Conservation (phyloP, 2,329 filamentous ascomycete species). For the Teratosphaeria viscida region DNA sequence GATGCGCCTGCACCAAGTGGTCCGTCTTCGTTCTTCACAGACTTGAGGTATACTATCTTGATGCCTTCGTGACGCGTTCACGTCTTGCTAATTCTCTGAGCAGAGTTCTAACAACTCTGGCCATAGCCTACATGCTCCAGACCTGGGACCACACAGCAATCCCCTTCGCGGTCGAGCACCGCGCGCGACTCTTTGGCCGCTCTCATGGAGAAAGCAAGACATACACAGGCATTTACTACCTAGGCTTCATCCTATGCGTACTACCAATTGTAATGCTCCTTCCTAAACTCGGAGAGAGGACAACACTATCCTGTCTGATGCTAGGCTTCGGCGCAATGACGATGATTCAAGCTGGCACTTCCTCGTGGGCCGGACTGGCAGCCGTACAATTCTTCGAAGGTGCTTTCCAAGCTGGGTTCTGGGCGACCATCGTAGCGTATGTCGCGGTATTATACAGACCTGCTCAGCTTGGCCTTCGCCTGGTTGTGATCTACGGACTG, state of each 20-base stretch:
- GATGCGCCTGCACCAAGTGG: not conserved
- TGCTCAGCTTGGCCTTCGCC: not conserved
- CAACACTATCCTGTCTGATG: not conserved
- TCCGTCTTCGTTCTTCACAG: not conserved
- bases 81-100: not conserved
- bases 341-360: not conserved
- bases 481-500: not conserved
- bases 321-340: not conserved
- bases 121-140: not conserved
- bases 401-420: not conserved
- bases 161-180: not conserved
- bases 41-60: not conserved
- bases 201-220: not conserved
- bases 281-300: not conserved
- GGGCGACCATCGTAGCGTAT: not conserved
- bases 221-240: not conserved
- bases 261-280: not conserved
- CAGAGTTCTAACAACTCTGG: not conserved
- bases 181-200: not conserved
- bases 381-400: not conserved
- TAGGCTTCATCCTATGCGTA: not conserved
- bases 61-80: not conserved
- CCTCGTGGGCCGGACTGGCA: not conserved
- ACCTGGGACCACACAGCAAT: not conserved
- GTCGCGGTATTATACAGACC: not conserved